Evolutionary conservation across 2,329 filamentous ascomycete species (phyloP).

Genomic region (Phoma sp.): DNA sequence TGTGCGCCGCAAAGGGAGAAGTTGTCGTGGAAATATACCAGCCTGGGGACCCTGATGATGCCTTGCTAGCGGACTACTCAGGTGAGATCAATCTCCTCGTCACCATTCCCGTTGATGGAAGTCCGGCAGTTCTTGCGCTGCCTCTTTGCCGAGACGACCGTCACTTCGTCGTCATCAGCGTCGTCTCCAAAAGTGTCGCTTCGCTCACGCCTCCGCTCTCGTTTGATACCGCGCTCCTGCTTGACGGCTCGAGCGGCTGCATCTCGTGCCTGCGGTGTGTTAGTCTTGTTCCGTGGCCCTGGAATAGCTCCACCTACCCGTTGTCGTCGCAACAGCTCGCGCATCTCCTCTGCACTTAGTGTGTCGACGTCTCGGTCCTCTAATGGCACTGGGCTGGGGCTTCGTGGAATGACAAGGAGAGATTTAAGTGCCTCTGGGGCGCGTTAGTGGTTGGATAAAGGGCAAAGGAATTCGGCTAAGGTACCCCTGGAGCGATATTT

Average conservation of each 20-base stretch:
- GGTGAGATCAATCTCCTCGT: constrained; percentile 29
- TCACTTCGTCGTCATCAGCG: constrained; percentile 14
- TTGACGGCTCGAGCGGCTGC: constrained; percentile 7
- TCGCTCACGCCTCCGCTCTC: constrained; percentile 15
- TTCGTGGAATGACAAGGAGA: constrained; percentile 42
- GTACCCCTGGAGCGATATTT: constrained; percentile 31
- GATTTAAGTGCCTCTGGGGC: constrained; percentile 36
- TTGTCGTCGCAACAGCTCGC: constrained; percentile 26
- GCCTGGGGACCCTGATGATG: background rate
- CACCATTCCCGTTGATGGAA: constrained; percentile 20
- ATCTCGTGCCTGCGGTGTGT: background rate
- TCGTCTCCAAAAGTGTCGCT: background rate
- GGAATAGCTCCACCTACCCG: constrained; percentile 8
- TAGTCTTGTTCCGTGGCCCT: background rate
- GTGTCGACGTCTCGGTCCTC: constrained; percentile 23
- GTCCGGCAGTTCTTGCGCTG: background rate
- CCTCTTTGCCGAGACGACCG: constrained; percentile 22
- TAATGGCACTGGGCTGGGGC: constrained; percentile 31
- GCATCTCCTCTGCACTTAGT: constrained; percentile 24
- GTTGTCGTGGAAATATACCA: background rate
- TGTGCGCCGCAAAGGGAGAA: background rate
- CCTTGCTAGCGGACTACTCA: background rate
- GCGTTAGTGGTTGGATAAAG: background rate
- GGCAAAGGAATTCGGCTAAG: too few species aligned
- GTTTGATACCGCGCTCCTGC: constrained; percentile 18